Conservation (phyloP, 805 yeast genomes). For the Saccharomycopsis synnaedendra region DNA sequence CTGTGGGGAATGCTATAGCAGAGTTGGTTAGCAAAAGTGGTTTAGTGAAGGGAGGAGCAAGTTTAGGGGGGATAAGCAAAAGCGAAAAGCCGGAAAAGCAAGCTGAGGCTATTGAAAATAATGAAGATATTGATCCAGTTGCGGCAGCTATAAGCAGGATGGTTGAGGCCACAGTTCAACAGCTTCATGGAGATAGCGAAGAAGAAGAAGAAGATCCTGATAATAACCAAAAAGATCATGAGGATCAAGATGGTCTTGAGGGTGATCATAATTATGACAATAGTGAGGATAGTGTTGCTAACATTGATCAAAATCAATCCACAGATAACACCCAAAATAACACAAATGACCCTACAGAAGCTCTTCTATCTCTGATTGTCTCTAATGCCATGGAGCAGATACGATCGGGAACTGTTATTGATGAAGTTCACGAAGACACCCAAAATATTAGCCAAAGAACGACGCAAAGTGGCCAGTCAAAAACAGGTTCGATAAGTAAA, state of each 20-base stretch:
- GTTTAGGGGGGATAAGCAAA: neutral
- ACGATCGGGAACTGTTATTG: conserved; percentile 4
- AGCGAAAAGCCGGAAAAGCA: conserved; percentile 5
- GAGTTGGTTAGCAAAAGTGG: no score
- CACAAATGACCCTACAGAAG: neutral
- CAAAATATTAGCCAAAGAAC: neutral
- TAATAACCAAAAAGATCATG: neutral
- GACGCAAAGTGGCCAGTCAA: neutral
- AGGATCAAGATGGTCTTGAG: neutral
- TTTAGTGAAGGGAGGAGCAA: no score
- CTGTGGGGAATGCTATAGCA: neutral
- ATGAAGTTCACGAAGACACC: conserved; percentile 2
- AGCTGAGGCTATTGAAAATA: conserved; percentile 1
- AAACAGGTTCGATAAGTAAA: neutral
- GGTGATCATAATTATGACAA: neutral
- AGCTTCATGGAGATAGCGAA: neutral
- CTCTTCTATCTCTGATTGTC: neutral
- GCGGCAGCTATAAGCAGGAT: neutral
- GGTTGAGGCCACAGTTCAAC: neutral
- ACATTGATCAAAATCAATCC: neutral
- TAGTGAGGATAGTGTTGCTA: neutral
- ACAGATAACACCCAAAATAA: neutral
- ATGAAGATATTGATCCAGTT: neutral
- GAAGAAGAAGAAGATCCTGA: neutral
- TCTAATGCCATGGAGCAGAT: neutral